A percentile compares a stretch with the other conserved stretches of the same genome.
Conservation (phyloP, 2,329 filamentous ascomycete species). For the Alternaria infectoria region DNA sequence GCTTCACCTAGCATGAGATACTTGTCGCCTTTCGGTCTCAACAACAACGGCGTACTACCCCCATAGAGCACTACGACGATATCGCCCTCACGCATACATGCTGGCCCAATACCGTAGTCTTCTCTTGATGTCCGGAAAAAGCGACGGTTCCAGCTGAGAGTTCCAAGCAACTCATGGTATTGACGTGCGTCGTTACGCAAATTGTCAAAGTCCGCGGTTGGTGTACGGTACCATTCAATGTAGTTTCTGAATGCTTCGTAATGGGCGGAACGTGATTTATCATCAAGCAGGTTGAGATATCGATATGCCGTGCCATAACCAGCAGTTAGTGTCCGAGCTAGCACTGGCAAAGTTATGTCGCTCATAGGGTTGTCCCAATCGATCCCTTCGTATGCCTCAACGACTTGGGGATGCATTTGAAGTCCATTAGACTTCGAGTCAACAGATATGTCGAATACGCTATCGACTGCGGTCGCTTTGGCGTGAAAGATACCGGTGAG, state of each 20-base stretch:
- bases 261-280: neutral
- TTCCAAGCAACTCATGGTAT: no score
- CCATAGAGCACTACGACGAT: conserved; percentile 11
- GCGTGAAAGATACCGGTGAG: neutral
- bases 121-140: neutral
- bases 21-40: neutral
- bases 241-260: neutral
- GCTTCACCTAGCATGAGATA: conserved; percentile 8
- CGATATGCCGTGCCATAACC: accelerated
- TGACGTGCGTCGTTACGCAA: neutral
- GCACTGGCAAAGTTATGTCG: neutral
- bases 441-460: accelerated
- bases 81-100: conserved; percentile 9
- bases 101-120: conserved; percentile 4
- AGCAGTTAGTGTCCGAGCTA: neutral
- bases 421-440: neutral
- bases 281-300: accelerated
- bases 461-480: neutral
- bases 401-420: neutral
- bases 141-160: neutral
- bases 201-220: neutral
- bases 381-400: neutral
- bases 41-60: neutral
- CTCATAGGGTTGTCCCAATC: neutral
- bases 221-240: neutral